Base-by-base conservation (phyloP, 2,329 filamentous ascomycete genomes). In the Botrytis byssoidea region DNA sequence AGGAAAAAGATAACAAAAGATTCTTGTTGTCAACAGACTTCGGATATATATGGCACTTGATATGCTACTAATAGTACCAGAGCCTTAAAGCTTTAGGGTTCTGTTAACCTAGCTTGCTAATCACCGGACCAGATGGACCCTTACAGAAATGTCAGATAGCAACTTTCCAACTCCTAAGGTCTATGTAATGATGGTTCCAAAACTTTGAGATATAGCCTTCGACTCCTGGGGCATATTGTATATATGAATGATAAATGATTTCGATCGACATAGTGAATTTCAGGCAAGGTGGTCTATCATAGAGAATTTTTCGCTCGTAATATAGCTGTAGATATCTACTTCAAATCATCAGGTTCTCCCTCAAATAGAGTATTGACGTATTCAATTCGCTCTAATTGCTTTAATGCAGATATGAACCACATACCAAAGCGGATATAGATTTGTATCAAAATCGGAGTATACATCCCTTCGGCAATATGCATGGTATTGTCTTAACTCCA, bases 171-270 rank as follows among this genome's bases (percentile, higher is more conserved):
- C 10, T 14, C 5, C 48, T 48, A n/a, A 6, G 9, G 25, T 14
- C 25, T n/a, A n/a, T n/a, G 5, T 14, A n/a, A 6, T 16, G 12
- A n/a, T n/a, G 25, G 12, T 2, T 1, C 0, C 22, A n/a, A 25
- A n/a, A 25, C 5, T n/a, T 51, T n/a, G 25, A n/a, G 48, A 4
- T n/a, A 51, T n/a, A 4, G 10, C 4, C 22, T 51, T 51, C 48
- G 22, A n/a, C 48, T 14, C 25, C 48, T 3, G 48, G 10, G 1
- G 25, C 48, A 22, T 51, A 51, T 14, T 48, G 2, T 14, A 57
- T 57, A 3, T 9, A 57, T 57, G 6, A 59, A 32, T 20, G 20
- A 35, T 5, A 2, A 59, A 59, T 0, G 5, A 20, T 59, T 1
- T 22, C 18, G 3, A 5, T 35, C 8, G 29, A 59, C 16, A 59